Evolutionary conservation across 805 yeast genomes (phyloP), one percentile per base, ranked within the genome.

Genomic region (Barnettozyma pratensis): DNA sequence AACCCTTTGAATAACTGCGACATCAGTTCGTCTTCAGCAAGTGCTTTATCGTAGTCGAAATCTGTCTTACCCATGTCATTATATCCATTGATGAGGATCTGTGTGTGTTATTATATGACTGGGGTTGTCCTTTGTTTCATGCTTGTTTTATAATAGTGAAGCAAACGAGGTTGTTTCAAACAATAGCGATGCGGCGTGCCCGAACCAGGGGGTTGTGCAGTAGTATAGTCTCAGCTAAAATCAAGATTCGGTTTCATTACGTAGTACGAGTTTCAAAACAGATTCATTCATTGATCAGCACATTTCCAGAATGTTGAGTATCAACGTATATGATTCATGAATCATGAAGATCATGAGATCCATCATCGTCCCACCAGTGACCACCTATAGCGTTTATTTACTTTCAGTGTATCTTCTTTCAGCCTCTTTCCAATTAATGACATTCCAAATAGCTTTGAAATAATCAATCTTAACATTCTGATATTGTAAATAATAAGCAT

Each of bases 391-490:
- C 6, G 5, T 12, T 25, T 29, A 29, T 14, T 27, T 27, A 34
- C 34, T 26, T 30, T 14, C 75, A 60, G 53, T 39, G 48, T 67
- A 85, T 69, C 96, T 81, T 69, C 72, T 74, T 60, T 81, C 87
- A 48, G 96, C 97, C 69, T 83, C 95, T 67, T 81, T 75, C 97
- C 97, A 89, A 79, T 88, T 87, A 70, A 89, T 78, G 39, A 89
- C 96, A 62, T 86, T 84, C 97, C 97, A 89, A 69, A 89, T 85
- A 54, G 94, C 92, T 71, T 85, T 83, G 80, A 89, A 89, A 74
- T 89, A 89, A 64, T 89, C 96, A 38, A 68, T 94, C 77, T 89
- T 89, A 65, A 83, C 89, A 73, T 89, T 89, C 73, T 87, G 83
- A 76, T 89, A 89, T 71, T 89, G 96, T 70, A 89, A 76, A 77